These are phyloP conservation scores for Backusella australiensis DNA, from an alignment of 192 early-diverging fungal species.

Conservation along the genomic window DNA sequence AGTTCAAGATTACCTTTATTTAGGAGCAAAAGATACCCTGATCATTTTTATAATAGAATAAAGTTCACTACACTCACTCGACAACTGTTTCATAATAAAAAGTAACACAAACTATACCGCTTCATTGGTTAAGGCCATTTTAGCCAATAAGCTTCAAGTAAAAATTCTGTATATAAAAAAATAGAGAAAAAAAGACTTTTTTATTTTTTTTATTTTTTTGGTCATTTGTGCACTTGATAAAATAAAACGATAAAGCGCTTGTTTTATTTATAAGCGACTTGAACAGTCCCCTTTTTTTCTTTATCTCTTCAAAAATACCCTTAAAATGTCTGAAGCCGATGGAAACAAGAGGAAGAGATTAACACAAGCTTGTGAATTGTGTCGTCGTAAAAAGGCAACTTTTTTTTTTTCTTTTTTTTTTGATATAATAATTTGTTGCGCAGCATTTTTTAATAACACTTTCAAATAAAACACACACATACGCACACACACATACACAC, in stretches of 20 bases:
- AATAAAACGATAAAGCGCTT: too few species aligned
- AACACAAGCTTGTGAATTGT: conserved; percentile 72
- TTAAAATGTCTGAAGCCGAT: not conserved
- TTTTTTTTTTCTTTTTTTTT: not conserved
- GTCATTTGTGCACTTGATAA: too few species aligned
- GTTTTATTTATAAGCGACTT: too few species aligned
- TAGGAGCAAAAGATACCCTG: not conserved
- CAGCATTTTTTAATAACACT: not conserved
- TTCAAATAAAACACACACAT: not conserved
- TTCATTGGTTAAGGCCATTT: too few species aligned
- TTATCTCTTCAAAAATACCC: not conserved
- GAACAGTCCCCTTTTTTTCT: not conserved
- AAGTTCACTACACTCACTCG: too few species aligned
- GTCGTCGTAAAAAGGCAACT: conserved; percentile 69
- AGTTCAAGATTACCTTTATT: not conserved
- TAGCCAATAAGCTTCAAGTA: too few species aligned
- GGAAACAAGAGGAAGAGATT: conserved; percentile 57
- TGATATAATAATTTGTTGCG: not conserved
- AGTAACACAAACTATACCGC: too few species aligned
- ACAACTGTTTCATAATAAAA: too few species aligned
- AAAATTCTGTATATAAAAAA: not conserved
- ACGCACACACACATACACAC: not conserved
- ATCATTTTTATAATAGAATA: too few species aligned
- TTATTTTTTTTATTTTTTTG: too few species aligned
- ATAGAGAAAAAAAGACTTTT: not conserved